Conservation (phyloP, 2,329 filamentous ascomycete genomes). For the Diaporthe sp. region DNA sequence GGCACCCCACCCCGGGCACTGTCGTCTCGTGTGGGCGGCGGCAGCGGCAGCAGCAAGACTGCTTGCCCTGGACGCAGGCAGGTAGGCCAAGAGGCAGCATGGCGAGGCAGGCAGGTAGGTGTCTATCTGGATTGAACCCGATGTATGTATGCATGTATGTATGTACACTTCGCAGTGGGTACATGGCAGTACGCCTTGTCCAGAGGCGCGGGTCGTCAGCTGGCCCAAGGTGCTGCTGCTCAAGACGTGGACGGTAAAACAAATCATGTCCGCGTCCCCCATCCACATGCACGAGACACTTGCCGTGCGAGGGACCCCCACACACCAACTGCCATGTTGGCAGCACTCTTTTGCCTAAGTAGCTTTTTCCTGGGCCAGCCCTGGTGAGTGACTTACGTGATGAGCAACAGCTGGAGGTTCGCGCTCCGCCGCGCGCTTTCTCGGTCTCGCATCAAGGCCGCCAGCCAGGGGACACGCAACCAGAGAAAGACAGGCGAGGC, state of each 20-base stretch:
- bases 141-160: background rate
- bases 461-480: background rate
- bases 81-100: background rate
- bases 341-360: background rate
- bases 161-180: constrained; percentile 22
- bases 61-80: background rate
- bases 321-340: constrained; percentile 3
- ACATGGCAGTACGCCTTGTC: constrained; percentile 14
- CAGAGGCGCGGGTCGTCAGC: background rate
- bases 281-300: constrained; percentile 21
- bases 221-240: background rate
- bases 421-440: background rate
- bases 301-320: constrained; percentile 19
- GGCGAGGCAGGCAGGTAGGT: background rate
- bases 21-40: background rate
- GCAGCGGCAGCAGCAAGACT: background rate
- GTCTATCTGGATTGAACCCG: background rate
- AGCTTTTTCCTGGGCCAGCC: background rate
- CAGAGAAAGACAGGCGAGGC: background rate
- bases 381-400: background rate
- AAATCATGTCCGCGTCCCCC: background rate
- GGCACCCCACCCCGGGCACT: background rate
- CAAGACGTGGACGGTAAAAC: constrained; percentile 11
- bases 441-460: background rate
- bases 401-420: background rate